Base-by-base conservation (phyloP, 202 grass and related monocot species). In the Panicum hallii region DNA sequence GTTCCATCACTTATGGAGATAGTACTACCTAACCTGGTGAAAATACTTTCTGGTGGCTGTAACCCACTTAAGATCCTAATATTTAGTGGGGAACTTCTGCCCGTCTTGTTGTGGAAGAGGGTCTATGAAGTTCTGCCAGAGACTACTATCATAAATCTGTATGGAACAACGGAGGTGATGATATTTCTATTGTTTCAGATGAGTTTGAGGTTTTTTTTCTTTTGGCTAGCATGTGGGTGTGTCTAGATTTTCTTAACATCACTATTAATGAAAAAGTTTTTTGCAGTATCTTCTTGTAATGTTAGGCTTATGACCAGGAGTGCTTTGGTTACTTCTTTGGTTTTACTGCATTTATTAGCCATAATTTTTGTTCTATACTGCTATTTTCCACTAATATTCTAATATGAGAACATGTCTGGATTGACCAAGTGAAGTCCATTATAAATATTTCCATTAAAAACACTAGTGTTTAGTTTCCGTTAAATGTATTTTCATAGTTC, bases 81-180 rank as follows among this genome's bases (percentile, higher is more conserved):
- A 75, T 92, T 98, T 85, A 98, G 95, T 1, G 95, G 93, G 63
- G 95, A 98, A 77, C 55, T 89, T 63, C 82, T 98, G 32, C 82
- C 89, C 4, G 32, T 98, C 48, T 84, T 67, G 44, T 85, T 98
- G 26, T 95, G 93, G 89, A 89, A 76, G 75, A 91, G 83, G 53
- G 89, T 98, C 4, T 54, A 79, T 42, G 13, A 90, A 82, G 85
- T 90, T 87, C 53, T 98, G 11, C 86, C 93, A 70, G 79, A 91
- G 23, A 90, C 89, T 89, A 86, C 83, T 48, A 90, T 98, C 49
- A 83, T 98, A 32, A 98, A 98, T 89, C 70, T 98, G 49, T 98
- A 95, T 71, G 95, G 95, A 89, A 92, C 83, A 70, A 95, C 95
- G 36, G 95, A 98, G 95, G 95, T 95, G 72, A 93, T 43, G 38